These are phyloP conservation scores for Mycena chlorophos DNA, from an alignment of 768 basidiomycete species.

Conservation along the genomic window DNA sequence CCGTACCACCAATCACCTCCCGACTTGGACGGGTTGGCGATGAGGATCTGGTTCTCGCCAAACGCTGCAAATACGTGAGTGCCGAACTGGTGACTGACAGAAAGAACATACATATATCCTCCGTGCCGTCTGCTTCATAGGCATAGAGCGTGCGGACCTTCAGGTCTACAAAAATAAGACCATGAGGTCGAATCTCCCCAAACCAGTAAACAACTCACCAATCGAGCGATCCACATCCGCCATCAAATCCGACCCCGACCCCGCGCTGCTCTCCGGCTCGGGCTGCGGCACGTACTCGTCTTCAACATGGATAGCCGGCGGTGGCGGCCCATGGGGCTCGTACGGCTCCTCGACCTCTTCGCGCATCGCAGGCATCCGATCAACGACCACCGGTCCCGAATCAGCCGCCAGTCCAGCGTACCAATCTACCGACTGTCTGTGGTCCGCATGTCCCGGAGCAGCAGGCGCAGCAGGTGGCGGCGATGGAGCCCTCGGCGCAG, in stretches of 20 bases:
- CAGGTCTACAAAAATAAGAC: constrained; percentile 48
- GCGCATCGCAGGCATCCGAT: constrained; percentile 49
- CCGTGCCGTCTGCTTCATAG: constrained; percentile 82
- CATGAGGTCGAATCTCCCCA: constrained; percentile 3
- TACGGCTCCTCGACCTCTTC: constrained; percentile 66
- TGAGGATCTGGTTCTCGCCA: constrained; percentile 72
- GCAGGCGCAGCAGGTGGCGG: constrained; percentile 37
- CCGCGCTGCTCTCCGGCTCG: constrained; percentile 35
- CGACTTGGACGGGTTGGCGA: constrained; percentile 83
- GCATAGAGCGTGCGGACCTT: constrained; percentile 80
- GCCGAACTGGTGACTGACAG: background rate
- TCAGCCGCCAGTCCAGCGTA: constrained; percentile 85
- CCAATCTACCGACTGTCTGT: constrained; percentile 92
- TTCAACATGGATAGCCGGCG: constrained; percentile 60
- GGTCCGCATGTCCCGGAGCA: constrained; percentile 41
- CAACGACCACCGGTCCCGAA: constrained; percentile 39
- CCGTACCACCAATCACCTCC: constrained; percentile 95
- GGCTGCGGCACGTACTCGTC: constrained; percentile 27
- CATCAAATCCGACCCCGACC: constrained; percentile 52
- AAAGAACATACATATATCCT: constrained; percentile 75
- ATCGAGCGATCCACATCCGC: constrained; percentile 70
- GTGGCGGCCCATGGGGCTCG: constrained; percentile 23
- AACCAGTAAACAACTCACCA: constrained; percentile 44
- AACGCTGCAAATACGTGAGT: constrained; percentile 54
- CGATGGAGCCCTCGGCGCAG: constrained; percentile 43